Evolutionary conservation across 1,139 yeast genomes (phyloP).

Genomic region (Candida mesenterica): DNA sequence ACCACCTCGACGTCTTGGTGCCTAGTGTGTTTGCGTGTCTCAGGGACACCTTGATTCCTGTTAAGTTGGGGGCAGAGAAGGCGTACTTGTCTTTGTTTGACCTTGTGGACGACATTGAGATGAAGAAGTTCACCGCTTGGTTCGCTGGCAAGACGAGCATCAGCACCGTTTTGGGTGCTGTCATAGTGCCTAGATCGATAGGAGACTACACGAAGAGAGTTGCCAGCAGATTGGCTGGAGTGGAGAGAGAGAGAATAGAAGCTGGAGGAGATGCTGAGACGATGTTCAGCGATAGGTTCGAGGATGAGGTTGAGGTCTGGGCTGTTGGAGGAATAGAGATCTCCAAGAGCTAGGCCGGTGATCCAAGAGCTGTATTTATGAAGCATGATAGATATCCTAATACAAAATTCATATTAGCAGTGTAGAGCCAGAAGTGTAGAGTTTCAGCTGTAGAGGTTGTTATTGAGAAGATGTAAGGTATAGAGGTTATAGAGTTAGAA

Average conservation of each 20-base stretch:
- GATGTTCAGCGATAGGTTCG: slow-evolving; percentile 79
- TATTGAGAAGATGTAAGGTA: no score
- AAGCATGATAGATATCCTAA: no score
- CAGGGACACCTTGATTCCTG: slow-evolving; percentile 83
- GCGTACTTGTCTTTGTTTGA: slow-evolving; percentile 74
- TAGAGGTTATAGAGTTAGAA: no score
- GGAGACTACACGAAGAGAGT: slow-evolving; percentile 89
- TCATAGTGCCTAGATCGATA: slow-evolving; percentile 67
- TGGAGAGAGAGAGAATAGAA: slow-evolving; percentile 80
- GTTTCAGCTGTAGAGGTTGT: no score
- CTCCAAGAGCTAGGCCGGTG: neutral
- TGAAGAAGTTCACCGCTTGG: slow-evolving; percentile 63
- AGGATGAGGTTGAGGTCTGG: slow-evolving; percentile 88
- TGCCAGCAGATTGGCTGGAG: slow-evolving; percentile 75
- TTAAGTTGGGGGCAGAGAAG: slow-evolving; percentile 92
- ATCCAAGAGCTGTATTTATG: no score
- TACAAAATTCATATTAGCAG: no score
- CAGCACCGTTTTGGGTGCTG: slow-evolving; percentile 44
- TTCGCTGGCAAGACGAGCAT: slow-evolving; percentile 27
- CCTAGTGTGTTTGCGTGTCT: slow-evolving; percentile 81
- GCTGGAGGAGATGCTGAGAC: slow-evolving; percentile 93
- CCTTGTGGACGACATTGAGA: slow-evolving; percentile 68
- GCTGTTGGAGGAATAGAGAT: slow-evolving; percentile 69
- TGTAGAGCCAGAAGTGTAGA: no score
- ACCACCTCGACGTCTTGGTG: slow-evolving; percentile 56